Percentiles rank a stretch among this genome's conserved stretches.
phyloP scores from a whole-genome alignment of 2,329 filamentous ascomycete genomes.

The Diplodia sapinea region DNA sequence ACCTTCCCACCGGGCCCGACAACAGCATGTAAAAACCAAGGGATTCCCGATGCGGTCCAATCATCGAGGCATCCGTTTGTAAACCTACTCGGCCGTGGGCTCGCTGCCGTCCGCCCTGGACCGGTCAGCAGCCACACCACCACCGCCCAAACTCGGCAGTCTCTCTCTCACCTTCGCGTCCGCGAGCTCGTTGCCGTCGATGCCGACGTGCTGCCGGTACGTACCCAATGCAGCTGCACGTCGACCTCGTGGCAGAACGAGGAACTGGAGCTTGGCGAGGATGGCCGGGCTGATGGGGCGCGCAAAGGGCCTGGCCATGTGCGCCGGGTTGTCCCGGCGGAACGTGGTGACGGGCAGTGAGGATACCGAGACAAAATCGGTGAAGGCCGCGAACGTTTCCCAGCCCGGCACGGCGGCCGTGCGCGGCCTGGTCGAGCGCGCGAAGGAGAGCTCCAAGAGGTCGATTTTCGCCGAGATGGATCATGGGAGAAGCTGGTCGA shows the following conservation, averaged over 20 bases:
- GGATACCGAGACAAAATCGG: background rate
- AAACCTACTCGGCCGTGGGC: background rate
- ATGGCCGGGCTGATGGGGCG: background rate
- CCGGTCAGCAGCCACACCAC: background rate
- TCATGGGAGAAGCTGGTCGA: no score
- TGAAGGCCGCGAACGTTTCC: background rate
- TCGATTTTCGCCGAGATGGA: no score
- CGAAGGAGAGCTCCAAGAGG: background rate
- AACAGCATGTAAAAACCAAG: no score
- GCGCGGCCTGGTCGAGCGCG: background rate
- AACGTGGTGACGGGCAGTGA: background rate
- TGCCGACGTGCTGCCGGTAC: background rate
- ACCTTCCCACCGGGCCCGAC: background rate
- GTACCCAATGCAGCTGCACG: constrained; percentile 10
- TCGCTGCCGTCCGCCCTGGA: background rate
- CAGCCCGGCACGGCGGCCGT: background rate
- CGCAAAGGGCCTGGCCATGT: background rate
- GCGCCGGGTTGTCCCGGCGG: background rate
- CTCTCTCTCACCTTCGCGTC: background rate
- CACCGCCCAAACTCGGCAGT: background rate
- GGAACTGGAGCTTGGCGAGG: background rate
- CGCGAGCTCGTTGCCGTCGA: background rate
- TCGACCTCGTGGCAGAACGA: background rate
- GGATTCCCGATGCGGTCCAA: no score
- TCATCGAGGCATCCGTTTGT: background rate